Evolutionary conservation across 768 basidiomycete species (phyloP).

Genomic region (Suillus subluteus): DNA sequence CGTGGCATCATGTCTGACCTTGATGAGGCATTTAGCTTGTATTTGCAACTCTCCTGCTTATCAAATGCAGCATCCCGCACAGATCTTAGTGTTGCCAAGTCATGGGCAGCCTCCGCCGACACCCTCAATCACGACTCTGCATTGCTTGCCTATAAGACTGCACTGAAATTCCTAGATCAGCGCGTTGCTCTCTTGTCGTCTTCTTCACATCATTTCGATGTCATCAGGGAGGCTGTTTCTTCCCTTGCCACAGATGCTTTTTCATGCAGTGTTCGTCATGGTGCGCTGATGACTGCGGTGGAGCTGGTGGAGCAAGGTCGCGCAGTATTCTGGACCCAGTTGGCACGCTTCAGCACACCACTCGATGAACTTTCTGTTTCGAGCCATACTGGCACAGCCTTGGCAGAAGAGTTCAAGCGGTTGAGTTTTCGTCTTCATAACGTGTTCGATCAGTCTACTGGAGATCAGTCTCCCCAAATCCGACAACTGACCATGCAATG

Average conservation of each 20-base stretch:
- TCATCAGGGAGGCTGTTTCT: neutral
- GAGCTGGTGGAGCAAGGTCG: slow-evolving; percentile 27
- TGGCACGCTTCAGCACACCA: slow-evolving; percentile 29
- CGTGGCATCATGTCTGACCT: neutral
- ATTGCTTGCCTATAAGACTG: neutral
- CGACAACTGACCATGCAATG: too few species aligned
- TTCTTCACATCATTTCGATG: neutral
- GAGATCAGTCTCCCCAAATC: too few species aligned
- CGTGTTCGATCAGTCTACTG: too few species aligned
- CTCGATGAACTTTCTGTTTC: slow-evolving; percentile 18
- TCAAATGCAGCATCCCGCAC: neutral
- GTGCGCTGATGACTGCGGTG: neutral
- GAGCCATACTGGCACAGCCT: neutral
- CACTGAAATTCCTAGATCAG: neutral
- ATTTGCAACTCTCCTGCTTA: neutral
- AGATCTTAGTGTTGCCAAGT: neutral
- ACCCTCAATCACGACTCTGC: neutral
- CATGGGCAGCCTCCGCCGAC: neutral
- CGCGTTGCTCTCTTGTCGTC: neutral
- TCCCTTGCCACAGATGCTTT: neutral
- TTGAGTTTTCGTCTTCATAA: neutral
- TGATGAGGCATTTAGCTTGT: neutral
- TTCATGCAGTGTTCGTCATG: neutral
- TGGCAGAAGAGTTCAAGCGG: neutral
- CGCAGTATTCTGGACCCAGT: slow-evolving; percentile 32